phyloP scores from a whole-genome alignment of 1,284 basidiomycete genomes.

The Pseudozyma pruni region DNA sequence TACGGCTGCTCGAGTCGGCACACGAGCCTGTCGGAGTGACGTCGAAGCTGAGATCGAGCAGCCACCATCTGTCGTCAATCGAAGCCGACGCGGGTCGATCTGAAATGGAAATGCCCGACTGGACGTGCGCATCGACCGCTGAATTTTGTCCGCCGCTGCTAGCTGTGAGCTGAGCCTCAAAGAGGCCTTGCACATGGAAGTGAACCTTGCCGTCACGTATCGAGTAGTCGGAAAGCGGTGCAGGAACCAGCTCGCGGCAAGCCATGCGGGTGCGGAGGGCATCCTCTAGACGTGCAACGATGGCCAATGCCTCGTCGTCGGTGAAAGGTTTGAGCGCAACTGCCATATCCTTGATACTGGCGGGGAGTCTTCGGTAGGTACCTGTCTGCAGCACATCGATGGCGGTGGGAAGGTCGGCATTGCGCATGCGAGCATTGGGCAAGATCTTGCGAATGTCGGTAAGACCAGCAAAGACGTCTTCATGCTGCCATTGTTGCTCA shows the following conservation, averaged over 20 bases:
- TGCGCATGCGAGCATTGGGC: constrained; percentile 73
- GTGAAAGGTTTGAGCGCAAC: constrained; percentile 76
- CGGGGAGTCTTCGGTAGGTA: constrained; percentile 81
- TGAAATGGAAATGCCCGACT: neutral
- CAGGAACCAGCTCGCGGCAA: constrained; percentile 64
- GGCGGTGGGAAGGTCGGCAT: constrained; percentile 88
- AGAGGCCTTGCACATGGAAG: constrained; percentile 79
- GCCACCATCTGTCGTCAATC: constrained; percentile 60
- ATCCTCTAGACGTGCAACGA: constrained; percentile 78
- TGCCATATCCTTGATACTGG: constrained; percentile 76
- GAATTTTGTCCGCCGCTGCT: constrained; percentile 30
- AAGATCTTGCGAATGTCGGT: constrained; percentile 74
- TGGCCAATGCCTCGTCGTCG: constrained; percentile 76
- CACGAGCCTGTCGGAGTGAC: constrained; percentile 46
- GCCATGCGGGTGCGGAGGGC: constrained; percentile 78
- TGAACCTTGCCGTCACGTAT: constrained; percentile 83
- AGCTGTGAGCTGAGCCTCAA: constrained; percentile 72
- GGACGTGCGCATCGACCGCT: constrained; percentile 3
- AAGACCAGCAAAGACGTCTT: constrained; percentile 76
- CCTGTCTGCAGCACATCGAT: constrained; percentile 85
- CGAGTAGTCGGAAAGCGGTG: constrained; percentile 72
- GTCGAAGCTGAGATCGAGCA: constrained; percentile 61
- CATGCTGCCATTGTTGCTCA: constrained; percentile 79
- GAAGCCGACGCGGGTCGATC: constrained; percentile 42
- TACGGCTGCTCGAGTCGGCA: constrained; percentile 19